Percentiles rank a stretch among this genome's conserved stretches.
phyloP scores from a whole-genome alignment of 371 early-diverging fungal species.

The Saksenaea oblongispora region DNA sequence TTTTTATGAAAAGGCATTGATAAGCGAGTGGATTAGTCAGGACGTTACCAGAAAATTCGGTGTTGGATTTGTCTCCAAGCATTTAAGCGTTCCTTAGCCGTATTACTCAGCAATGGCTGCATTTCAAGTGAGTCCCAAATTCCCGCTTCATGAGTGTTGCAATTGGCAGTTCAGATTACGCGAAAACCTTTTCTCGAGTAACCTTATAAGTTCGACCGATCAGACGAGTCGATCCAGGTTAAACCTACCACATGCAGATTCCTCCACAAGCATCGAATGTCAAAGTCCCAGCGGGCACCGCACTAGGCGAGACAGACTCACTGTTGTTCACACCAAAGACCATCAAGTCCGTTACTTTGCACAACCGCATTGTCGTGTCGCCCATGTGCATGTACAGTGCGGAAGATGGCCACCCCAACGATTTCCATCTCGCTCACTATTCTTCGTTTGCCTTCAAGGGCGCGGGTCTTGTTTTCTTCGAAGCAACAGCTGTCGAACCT shows the following conservation, averaged over 20 bases:
- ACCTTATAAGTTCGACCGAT: too few relatives aligned
- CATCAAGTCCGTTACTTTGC: conserved; percentile 57
- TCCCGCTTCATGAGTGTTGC: too few relatives aligned
- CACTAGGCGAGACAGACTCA: conserved; percentile 7
- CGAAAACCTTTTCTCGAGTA: too few relatives aligned
- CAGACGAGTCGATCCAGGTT: too few relatives aligned
- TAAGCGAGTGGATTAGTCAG: too few relatives aligned
- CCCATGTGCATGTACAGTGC: conserved; percentile 71
- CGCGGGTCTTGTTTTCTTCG: conserved; percentile 75
- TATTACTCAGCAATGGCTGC: too few relatives aligned
- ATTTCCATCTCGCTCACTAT: conserved; percentile 58
- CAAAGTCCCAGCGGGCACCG: conserved; percentile 15
- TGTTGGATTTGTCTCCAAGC: too few relatives aligned
- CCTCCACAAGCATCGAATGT: conserved; percentile 1
- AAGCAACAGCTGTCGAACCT: conserved; percentile 78
- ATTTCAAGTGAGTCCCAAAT: too few relatives aligned
- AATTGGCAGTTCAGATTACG: too few relatives aligned
- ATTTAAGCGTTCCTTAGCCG: too few relatives aligned
- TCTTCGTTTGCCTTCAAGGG: conserved; percentile 73
- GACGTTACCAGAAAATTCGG: too few relatives aligned
- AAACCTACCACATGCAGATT: neutral
- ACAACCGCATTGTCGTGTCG: conserved; percentile 77
- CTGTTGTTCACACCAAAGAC: conserved; percentile 68
- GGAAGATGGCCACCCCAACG: conserved; percentile 19
- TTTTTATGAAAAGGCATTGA: too few relatives aligned